Percentiles rank a stretch among this genome's conserved stretches.
Conservation (phyloP, 2,329 filamentous ascomycete species). For the Dactylonectria macrodidyma region DNA sequence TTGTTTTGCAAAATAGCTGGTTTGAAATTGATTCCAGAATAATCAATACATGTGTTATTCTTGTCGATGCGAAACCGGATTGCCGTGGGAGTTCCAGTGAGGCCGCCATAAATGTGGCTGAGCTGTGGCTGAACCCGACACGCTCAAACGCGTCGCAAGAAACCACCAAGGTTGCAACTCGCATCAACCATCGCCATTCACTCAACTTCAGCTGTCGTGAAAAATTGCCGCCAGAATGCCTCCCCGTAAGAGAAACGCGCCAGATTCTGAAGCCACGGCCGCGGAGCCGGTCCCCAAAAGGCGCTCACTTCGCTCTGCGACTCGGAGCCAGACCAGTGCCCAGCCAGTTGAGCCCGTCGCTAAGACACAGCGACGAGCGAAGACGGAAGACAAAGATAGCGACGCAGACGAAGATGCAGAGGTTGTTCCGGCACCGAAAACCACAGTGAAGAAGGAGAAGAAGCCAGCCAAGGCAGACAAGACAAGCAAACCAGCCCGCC, state of each 20-base stretch:
- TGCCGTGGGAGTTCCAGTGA: neutral
- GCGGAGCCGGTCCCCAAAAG: constrained; percentile 29
- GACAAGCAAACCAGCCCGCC: neutral
- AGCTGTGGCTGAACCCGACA: constrained; percentile 24
- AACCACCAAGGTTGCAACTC: constrained; percentile 1
- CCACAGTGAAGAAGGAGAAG: constrained; percentile 6
- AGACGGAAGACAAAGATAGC: neutral
- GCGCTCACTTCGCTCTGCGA: constrained; percentile 34
- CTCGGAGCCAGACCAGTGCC: constrained; percentile 22
- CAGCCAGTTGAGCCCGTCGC: constrained; percentile 3
- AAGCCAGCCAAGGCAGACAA: constrained; percentile 18
- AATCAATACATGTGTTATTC: no score
- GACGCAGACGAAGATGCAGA: neutral
- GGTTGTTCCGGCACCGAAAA: neutral
- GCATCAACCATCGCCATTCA: neutral
- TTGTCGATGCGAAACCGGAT: neutral
- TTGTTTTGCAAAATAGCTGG: no score
- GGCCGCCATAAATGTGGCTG: constrained; percentile 15
- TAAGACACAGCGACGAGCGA: constrained; percentile 1
- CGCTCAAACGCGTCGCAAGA: constrained; percentile 23
- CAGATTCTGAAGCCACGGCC: neutral
- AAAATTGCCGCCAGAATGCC: constrained; percentile 33
- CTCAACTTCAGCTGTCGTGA: neutral
- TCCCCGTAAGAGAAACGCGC: constrained; percentile 34
- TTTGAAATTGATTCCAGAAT: no score